Percentiles rank a stretch among this genome's conserved stretches.
phyloP scores from a whole-genome alignment of 192 early-diverging fungal genomes.

The Coemansia sp. region DNA sequence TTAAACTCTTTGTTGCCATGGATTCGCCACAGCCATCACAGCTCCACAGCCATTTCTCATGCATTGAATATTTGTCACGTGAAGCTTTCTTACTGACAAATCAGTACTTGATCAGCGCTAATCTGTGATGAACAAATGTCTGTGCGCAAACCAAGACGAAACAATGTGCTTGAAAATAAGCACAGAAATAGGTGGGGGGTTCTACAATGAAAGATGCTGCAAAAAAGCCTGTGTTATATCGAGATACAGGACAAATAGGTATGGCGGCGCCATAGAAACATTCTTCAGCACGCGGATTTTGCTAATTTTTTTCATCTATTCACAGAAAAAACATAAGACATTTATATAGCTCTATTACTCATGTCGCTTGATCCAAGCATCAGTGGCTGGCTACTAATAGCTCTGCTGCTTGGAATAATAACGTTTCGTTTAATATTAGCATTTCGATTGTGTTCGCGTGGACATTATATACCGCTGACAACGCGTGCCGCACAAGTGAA shows the following conservation, averaged over 20 bases:
- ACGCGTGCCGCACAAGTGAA: slow-evolving; percentile 16
- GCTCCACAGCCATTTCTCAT: neutral
- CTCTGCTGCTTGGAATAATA: slow-evolving; percentile 10
- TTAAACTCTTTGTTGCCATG: neutral
- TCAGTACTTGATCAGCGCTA: neutral
- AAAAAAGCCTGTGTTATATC: neutral
- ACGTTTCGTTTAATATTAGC: slow-evolving; percentile 10
- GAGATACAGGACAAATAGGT: neutral
- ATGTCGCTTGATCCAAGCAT: slow-evolving; percentile 13
- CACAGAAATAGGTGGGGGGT: neutral
- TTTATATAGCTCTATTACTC: neutral
- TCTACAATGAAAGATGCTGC: neutral
- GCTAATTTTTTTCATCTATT: no score
- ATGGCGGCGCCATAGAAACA: neutral
- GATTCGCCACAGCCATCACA: neutral
- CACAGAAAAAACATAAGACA: neutral
- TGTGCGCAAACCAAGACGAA: neutral
- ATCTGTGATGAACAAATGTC: neutral
- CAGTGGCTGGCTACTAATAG: slow-evolving; percentile 25
- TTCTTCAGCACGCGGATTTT: no score
- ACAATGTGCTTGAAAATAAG: neutral
- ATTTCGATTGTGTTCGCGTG: slow-evolving; percentile 2
- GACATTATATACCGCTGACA: slow-evolving; percentile 14
- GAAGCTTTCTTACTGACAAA: neutral
- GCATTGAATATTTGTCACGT: neutral